These are phyloP conservation scores for Trametes pubescens DNA, from an alignment of 1,284 basidiomycete species.

Conservation along the genomic window DNA sequence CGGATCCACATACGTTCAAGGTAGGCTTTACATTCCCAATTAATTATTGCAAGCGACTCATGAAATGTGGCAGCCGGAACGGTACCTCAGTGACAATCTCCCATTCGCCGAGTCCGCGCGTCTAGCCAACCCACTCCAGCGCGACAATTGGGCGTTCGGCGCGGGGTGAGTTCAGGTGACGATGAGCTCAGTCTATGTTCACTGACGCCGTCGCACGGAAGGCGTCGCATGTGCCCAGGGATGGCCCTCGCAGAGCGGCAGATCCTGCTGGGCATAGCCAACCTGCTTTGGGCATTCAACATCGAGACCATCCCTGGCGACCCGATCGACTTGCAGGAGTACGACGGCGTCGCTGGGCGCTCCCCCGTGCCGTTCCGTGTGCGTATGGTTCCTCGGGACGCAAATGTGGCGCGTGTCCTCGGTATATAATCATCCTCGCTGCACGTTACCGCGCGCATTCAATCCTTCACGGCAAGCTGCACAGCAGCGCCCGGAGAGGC, in stretches of 20 bases:
- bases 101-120: conserved; percentile 32
- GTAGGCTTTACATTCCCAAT: conserved; percentile 1
- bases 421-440: background rate
- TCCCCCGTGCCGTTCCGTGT: conserved; percentile 23
- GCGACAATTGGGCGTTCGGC: conserved; percentile 34
- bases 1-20: conserved; percentile 27
- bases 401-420: conserved; percentile 5
- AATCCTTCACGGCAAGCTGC: too few species aligned
- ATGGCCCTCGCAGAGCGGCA: background rate
- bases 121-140: conserved; percentile 29
- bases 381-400: conserved; percentile 15
- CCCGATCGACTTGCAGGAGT: conserved; percentile 27
- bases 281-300: conserved; percentile 22
- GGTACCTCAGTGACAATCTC: conserved; percentile 32
- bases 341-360: conserved; percentile 27
- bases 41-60: too few species aligned
- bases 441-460: too few species aligned
- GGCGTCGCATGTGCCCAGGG: conserved; percentile 38
- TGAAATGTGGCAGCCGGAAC: conserved; percentile 25
- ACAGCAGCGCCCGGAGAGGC: too few species aligned
- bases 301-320: conserved; percentile 9
- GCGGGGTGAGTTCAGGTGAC: conserved; percentile 28
- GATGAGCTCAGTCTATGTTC: background rate
- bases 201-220: conserved; percentile 22
- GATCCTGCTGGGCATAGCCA: background rate